Percentiles rank a stretch among this genome's conserved stretches.
phyloP scores from a whole-genome alignment of 1,284 basidiomycete genomes.

The Trametes sp. region DNA sequence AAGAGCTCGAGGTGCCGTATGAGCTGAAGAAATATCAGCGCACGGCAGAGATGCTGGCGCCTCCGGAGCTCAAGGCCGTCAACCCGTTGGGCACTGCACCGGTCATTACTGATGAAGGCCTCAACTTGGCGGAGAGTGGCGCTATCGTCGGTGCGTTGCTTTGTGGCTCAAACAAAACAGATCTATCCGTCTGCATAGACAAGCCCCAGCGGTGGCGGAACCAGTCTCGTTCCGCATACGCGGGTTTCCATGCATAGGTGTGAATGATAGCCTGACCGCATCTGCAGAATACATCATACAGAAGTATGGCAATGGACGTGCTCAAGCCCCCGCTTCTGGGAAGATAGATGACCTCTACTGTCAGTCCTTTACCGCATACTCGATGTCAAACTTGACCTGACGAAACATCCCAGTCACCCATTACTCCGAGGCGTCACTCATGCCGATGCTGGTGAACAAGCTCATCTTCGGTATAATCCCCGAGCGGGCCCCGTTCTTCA shows the following conservation, averaged over 20 bases:
- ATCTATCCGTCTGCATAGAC: background rate
- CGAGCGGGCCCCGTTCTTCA: constrained; percentile 39
- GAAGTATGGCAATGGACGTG: constrained; percentile 52
- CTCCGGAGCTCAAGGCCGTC: constrained; percentile 43
- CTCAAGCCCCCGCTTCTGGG: constrained; percentile 45
- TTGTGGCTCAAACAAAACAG: background rate
- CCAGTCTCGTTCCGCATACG: background rate
- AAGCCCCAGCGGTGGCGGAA: background rate
- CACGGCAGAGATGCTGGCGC: constrained; percentile 45
- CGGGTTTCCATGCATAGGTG: constrained; percentile 9
- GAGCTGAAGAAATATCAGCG: constrained; percentile 57
- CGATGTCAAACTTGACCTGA: background rate
- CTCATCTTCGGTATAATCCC: constrained; percentile 42
- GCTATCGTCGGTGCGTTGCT: constrained; percentile 42
- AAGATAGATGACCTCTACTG: constrained; percentile 50
- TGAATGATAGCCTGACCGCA: constrained; percentile 12
- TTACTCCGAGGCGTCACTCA: constrained; percentile 50
- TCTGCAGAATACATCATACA: constrained; percentile 46
- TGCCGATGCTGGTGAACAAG: constrained; percentile 46
- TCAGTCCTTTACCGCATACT: constrained; percentile 17
- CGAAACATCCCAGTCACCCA: constrained; percentile 39
- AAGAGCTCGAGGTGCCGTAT: constrained; percentile 58
- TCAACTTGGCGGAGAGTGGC: constrained; percentile 46
- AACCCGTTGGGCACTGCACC: constrained; percentile 46
- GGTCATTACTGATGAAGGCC: constrained; percentile 44